phyloP scores from a whole-genome alignment of 306 rosid genomes.

The Canavalia ensiformis region DNA sequence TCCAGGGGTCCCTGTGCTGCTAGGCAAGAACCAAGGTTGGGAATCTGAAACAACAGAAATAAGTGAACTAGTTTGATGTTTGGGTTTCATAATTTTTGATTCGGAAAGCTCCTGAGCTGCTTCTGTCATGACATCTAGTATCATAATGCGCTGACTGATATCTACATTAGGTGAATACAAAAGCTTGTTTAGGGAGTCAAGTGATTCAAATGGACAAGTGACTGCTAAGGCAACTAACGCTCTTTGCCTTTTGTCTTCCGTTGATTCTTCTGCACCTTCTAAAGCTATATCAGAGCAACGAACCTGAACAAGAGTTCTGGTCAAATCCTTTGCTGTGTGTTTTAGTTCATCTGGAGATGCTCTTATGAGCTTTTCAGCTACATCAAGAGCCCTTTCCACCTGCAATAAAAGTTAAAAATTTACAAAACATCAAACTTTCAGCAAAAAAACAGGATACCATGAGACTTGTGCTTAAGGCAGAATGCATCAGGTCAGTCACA shows the following conservation, averaged over 20 bases:
- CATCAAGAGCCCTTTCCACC: slow-evolving; percentile 93
- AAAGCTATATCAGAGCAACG: slow-evolving; percentile 92
- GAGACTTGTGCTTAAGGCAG: slow-evolving; percentile 21
- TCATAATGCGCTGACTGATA: slow-evolving; percentile 91
- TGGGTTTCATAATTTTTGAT: slow-evolving; percentile 64
- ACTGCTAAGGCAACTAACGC: slow-evolving; percentile 82
- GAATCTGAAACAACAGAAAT: slow-evolving; percentile 76
- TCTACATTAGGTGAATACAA: slow-evolving; percentile 91
- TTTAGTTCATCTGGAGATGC: slow-evolving; percentile 95
- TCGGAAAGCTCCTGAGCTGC: slow-evolving; percentile 94
- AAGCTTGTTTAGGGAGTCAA: slow-evolving; percentile 75
- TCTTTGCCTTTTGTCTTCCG: slow-evolving; percentile 89
- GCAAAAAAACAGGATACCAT: slow-evolving; percentile 26
- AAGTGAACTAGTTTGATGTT: slow-evolving; percentile 67
- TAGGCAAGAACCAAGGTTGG: slow-evolving; percentile 93
- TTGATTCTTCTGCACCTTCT: slow-evolving; percentile 91
- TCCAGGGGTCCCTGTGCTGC: slow-evolving; percentile 77
- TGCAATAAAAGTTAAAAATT: slow-evolving; percentile 47
- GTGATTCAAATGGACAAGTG: slow-evolving; percentile 78
- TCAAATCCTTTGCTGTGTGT: slow-evolving; percentile 79
- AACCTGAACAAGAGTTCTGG: slow-evolving; percentile 85
- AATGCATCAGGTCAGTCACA: slow-evolving; percentile 37
- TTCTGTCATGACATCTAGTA: slow-evolving; percentile 92
- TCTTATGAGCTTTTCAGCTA: slow-evolving; percentile 85
- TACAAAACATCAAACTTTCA: slow-evolving; percentile 36